Evolutionary conservation across 176 grass and related monocot species (phyloP), one percentile per base, ranked within the genome.

Genomic region (Eleusine indica): DNA sequence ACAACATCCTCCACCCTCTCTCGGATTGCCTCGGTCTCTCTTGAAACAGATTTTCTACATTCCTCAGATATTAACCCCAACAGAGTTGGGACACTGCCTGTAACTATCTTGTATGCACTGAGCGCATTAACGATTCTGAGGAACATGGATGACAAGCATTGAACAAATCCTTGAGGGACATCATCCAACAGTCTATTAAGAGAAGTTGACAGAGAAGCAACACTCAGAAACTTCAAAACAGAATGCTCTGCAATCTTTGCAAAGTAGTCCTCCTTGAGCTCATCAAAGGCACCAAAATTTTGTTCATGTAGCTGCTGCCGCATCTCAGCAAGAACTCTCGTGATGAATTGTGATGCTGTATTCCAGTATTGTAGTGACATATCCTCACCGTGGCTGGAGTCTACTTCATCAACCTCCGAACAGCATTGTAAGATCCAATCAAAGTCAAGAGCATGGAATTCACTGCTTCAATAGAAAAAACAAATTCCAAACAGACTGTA

Each of bases 261-360:
- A 38, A 80, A 80, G 64, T 80, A 80, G 13, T 68, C 46, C 30
- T 29, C 32, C 47, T 80, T 80, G 78, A 80, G 30, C 65, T 80
- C 78, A 54, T 80, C 78, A 69, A 80, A 80, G 21, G 49, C 49
- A 70, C 78, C 78, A 42, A 70, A 69, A 29, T 18, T 69, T 1
- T 68, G 48, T 42, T 70, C 66, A 69, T 68, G 39, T 70, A 70
- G 78, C 66, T 69, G 65, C 32, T 32, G 66, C n/a, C 37, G 48
- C 78, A 80, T 80, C 66, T 80, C 65, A 54, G 54, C 19, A 80
- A 80, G 78, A 68, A 80, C 47, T 54, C 28, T 80, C 37, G 9
- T 68, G 47, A 80, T 68, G 14, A 80, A 80, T 1, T 41, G 64
- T 4, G 47, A 80, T 54, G 28, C 77, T 66, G 46, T 67, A 67